Evolutionary conservation across 768 basidiomycete genomes (phyloP).

Genomic region (Suillus bovinus): DNA sequence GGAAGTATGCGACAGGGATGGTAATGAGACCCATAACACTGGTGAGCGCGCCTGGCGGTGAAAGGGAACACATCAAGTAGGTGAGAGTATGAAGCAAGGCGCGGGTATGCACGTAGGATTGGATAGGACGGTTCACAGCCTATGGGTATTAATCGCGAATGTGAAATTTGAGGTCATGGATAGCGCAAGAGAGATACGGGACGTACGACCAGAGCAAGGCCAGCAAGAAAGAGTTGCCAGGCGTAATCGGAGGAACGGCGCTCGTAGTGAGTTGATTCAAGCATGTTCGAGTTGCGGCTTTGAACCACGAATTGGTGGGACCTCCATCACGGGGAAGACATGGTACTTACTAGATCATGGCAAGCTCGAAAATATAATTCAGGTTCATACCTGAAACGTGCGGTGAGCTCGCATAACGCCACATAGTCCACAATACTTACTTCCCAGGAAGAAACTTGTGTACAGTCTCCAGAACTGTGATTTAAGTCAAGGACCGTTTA

Average conservation of each 20-base stretch:
- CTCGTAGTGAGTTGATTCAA: constrained; percentile 63
- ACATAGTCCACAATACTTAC: constrained; percentile 34
- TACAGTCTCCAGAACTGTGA: constrained; percentile 70
- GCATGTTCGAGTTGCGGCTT: constrained; percentile 64
- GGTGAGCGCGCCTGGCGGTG: constrained; percentile 65
- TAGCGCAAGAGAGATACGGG: constrained; percentile 5
- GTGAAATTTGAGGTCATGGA: constrained; percentile 1
- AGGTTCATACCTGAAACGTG: constrained; percentile 27
- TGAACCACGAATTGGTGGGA: constrained; percentile 1
- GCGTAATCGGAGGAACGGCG: constrained; percentile 72
- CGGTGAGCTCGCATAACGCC: constrained; percentile 3
- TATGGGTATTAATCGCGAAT: constrained; percentile 17
- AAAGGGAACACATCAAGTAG: constrained; percentile 67
- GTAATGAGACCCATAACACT: constrained; percentile 80
- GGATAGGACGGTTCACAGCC: constrained; percentile 63
- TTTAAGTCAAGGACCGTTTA: constrained; percentile 5
- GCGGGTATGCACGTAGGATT: constrained; percentile 54
- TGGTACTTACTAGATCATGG: constrained; percentile 42
- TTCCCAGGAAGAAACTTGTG: constrained; percentile 74
- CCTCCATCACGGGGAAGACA: not conserved
- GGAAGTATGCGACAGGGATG: constrained; percentile 70
- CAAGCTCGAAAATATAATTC: constrained; percentile 41
- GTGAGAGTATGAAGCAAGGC: constrained; percentile 66
- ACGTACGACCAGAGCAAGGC: constrained; percentile 61
- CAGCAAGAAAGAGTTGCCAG: constrained; percentile 66